Base-by-base conservation (phyloP, 306 rosid genomes). In the Rosa rugosa region DNA sequence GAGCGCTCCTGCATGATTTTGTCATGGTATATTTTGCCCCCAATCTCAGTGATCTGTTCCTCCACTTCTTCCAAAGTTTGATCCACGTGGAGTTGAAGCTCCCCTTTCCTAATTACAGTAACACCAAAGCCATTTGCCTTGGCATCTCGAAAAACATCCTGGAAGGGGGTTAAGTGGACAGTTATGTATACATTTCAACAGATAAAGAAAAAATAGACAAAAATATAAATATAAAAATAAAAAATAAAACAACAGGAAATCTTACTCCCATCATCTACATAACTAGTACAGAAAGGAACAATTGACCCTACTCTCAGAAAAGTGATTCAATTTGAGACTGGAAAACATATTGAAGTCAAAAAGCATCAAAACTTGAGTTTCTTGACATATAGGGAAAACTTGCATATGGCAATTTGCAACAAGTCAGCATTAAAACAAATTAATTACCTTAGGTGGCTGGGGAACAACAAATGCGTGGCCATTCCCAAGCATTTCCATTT, bases 21-120 rank as follows among this genome's bases (percentile, higher is more conserved):
- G 71, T 92, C 98, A 79, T 92, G 99, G 85, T 95, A 92, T 67
- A 95, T 83, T 90, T 95, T 95, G 90, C 99, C 90, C 69, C 99
- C 99, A 66, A 95, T 91, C 82, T 95, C 99, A 20, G 82, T 47
- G 71, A 92, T 87, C 73, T 89, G 87, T 73, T 95, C 98, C 79
- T 95, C 99, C 83, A 87, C 97, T 84, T 92, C 98, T 86, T 92
- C 98, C 54, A 95, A 80, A 50, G 94, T 77, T 85, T 87, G 91
- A 84, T 95, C 99, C 84, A 95, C 93, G 47, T 91, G 82, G 82
- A 92, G 97, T 82, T 90, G 78, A 86, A 95, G 90, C 84, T 92
- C 98, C 20, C 96, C 97, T 86, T 91, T 91, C 80, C 88, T 91
- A 81, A 95, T 88, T 79, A 92, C 99, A 20, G 94, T 92, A 31